Evolutionary conservation across 2,329 filamentous ascomycete species (phyloP).

Genomic region (Didymella arachidicola): DNA sequence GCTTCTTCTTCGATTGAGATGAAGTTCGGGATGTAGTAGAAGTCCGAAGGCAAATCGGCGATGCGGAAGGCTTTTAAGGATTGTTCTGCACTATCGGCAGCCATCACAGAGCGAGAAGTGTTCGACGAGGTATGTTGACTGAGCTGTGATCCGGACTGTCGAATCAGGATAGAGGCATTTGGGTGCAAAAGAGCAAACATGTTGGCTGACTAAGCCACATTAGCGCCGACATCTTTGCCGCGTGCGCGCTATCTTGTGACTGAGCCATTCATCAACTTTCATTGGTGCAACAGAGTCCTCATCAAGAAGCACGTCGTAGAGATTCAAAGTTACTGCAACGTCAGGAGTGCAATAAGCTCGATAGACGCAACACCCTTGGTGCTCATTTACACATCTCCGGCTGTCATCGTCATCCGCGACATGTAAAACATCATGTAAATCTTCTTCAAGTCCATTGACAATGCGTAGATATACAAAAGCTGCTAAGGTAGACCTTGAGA

Average conservation of each 20-base stretch:
- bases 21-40: conserved; percentile 89
- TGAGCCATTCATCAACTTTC: neutral
- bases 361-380: neutral
- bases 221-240: neutral
- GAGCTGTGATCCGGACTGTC: neutral
- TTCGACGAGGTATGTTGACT: neutral
- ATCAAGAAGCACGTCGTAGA: neutral
- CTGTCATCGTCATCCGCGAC: neutral
- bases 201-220: neutral
- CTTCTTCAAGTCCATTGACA: neutral
- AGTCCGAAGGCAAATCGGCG: conserved; percentile 64
- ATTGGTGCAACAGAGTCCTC: neutral
- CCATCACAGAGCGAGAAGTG: neutral
- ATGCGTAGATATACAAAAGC: neutral
- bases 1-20: conserved; percentile 78
- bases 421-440: neutral
- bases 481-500: neutral
- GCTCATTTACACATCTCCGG: neutral
- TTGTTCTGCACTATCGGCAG: neutral
- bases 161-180: neutral
- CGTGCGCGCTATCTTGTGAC: neutral
- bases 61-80: conserved; percentile 52
- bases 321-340: neutral
- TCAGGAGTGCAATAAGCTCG: neutral
- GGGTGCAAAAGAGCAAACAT: neutral